Conservation (phyloP, 768 basidiomycete genomes). For the Rubroboletus satanas region DNA sequence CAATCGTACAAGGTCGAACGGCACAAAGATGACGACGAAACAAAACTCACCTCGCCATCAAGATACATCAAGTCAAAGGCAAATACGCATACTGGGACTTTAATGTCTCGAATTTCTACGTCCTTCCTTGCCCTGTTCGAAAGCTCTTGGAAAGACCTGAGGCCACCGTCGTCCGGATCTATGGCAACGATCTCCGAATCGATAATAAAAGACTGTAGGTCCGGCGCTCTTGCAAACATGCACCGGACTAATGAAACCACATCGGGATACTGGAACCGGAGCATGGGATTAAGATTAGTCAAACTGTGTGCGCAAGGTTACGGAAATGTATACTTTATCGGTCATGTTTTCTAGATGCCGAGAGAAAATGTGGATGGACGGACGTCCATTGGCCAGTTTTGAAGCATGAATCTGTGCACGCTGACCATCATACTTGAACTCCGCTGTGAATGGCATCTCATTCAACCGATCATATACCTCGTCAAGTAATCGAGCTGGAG, state of each 20-base stretch:
- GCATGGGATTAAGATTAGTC: slow-evolving; percentile 14
- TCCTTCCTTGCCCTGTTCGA: slow-evolving; percentile 83
- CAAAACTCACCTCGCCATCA: slow-evolving; percentile 63
- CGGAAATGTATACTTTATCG: slow-evolving; percentile 52
- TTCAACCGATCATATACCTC: slow-evolving; percentile 77
- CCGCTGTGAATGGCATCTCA: slow-evolving; percentile 69
- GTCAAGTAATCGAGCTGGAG: slow-evolving; percentile 76
- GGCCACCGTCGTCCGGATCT: slow-evolving; percentile 54
- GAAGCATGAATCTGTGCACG: slow-evolving; percentile 74
- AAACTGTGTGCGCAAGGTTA: background rate
- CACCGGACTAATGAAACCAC: slow-evolving; percentile 53
- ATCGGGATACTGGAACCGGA: slow-evolving; percentile 69
- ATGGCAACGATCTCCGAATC: slow-evolving; percentile 89
- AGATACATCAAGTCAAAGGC: slow-evolving; percentile 88
- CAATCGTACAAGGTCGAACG: background rate
- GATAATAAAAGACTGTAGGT: slow-evolving; percentile 63
- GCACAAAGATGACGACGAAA: background rate
- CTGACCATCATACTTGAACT: slow-evolving; percentile 91
- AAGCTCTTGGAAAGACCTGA: slow-evolving; percentile 83
- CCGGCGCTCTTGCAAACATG: slow-evolving; percentile 43
- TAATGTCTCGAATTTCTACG: slow-evolving; percentile 70
- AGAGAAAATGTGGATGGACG: slow-evolving; percentile 68
- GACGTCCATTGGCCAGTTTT: slow-evolving; percentile 23
- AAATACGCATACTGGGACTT: slow-evolving; percentile 76
- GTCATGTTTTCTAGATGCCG: slow-evolving; percentile 93